Evolutionary conservation across 768 basidiomycete species (phyloP).

Genomic region (Lactifluus hygrophoroides): DNA sequence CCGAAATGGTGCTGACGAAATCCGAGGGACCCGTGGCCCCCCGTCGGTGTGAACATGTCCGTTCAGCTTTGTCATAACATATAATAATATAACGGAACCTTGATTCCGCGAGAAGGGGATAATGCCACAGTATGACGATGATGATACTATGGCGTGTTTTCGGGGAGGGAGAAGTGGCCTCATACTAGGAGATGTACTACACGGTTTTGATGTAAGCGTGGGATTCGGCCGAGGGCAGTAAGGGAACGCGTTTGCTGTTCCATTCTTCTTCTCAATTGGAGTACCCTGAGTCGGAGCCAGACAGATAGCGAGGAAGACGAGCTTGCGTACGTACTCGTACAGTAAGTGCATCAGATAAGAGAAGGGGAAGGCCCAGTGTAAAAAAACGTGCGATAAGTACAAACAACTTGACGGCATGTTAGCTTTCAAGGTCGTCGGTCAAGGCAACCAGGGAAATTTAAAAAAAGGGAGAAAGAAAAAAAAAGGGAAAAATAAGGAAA

Average conservation of each 20-base stretch:
- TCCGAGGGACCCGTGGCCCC: constrained; percentile 1
- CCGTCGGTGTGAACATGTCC: too few species aligned
- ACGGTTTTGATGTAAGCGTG: background rate
- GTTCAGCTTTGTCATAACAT: too few species aligned
- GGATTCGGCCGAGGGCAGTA: background rate
- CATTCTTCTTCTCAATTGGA: background rate
- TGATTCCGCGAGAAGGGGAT: background rate
- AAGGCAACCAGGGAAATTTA: background rate
- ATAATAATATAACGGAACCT: too few species aligned
- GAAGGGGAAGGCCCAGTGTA: background rate
- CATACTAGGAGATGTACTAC: background rate
- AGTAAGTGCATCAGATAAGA: constrained; percentile 4
- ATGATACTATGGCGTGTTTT: background rate
- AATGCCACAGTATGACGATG: background rate
- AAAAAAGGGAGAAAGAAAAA: too few species aligned
- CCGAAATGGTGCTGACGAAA: background rate
- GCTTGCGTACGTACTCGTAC: background rate
- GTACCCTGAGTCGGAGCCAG: background rate
- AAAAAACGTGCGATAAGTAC: background rate
- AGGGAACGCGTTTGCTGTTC: background rate
- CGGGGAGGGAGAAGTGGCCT: background rate
- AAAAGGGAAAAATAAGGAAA: too few species aligned
- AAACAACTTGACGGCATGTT: background rate
- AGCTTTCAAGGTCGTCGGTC: background rate
- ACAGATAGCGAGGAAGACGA: constrained; percentile 6